phyloP scores from a whole-genome alignment of 1,284 basidiomycete genomes.

The Austroboletus novae-zelandiae region DNA sequence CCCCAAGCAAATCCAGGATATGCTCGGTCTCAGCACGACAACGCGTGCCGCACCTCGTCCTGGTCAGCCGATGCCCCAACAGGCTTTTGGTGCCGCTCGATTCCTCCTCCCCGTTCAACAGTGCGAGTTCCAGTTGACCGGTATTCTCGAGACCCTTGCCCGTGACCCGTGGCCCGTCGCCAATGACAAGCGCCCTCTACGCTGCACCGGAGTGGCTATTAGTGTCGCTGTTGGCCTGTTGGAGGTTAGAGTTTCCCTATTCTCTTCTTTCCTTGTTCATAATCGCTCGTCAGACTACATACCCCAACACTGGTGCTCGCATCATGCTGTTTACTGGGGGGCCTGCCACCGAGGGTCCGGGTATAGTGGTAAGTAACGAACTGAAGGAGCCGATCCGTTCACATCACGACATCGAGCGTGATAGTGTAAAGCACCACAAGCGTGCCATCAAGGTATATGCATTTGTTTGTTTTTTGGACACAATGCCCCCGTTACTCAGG shows the following conservation, averaged over 20 bases:
- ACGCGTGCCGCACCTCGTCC: conserved; percentile 79
- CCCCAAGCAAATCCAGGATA: conserved; percentile 97
- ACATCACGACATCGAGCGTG: conserved; percentile 98
- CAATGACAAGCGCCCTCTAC: conserved; percentile 91
- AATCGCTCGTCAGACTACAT: conserved; percentile 61
- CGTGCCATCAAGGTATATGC: conserved; percentile 83
- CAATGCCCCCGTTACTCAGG: conserved; percentile 4
- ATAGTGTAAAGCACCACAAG: conserved; percentile 97
- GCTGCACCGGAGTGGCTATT: conserved; percentile 94
- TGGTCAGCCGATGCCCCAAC: conserved; percentile 83
- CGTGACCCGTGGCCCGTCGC: conserved; percentile 98
- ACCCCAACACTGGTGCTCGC: conserved; percentile 93
- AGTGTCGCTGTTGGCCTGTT: conserved; percentile 94
- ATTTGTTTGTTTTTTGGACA: not conserved
- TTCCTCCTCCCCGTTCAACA: conserved; percentile 94
- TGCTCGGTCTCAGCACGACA: conserved; percentile 85
- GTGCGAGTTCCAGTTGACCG: conserved; percentile 96
- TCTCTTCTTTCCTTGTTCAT: conserved; percentile 1
- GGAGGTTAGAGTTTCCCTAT: conserved; percentile 54
- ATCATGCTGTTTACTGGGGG: conserved; percentile 98
- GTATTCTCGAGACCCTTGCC: conserved; percentile 85
- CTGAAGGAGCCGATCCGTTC: conserved; percentile 97
- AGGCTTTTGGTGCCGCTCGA: conserved; percentile 83
- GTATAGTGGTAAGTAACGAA: conserved; percentile 95
- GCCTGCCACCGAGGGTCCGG: conserved; percentile 96